These are phyloP conservation scores for Saccharomyces mikatae DNA, from an alignment of 805 yeast genomes.

Conservation along the genomic window DNA sequence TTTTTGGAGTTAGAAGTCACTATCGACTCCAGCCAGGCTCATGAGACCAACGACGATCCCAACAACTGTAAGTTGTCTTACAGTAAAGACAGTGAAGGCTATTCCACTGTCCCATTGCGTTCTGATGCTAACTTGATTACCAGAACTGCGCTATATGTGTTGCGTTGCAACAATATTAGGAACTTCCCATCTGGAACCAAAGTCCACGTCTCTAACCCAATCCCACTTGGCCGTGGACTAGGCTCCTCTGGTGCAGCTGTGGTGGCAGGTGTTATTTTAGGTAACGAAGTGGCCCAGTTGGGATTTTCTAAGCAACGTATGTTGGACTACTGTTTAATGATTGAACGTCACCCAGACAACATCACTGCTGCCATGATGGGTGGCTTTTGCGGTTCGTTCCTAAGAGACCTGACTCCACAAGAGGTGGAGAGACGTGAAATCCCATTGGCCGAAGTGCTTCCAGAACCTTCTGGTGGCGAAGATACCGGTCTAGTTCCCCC, in stretches of 20 bases:
- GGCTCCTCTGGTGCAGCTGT: slow-evolving; percentile 99
- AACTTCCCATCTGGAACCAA: slow-evolving; percentile 78
- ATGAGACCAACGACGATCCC: slow-evolving; percentile 48
- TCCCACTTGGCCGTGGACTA: slow-evolving; percentile 92
- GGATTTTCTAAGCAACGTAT: slow-evolving; percentile 69
- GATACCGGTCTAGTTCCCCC: slow-evolving; percentile 66
- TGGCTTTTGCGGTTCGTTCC: slow-evolving; percentile 92
- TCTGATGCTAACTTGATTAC: slow-evolving; percentile 83
- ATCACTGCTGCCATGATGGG: slow-evolving; percentile 99
- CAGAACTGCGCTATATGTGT: slow-evolving; percentile 82
- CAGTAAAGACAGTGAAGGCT: slow-evolving; percentile 66
- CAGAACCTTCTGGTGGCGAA: slow-evolving; percentile 63
- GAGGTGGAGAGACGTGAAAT: slow-evolving; percentile 72
- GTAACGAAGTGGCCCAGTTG: slow-evolving; percentile 72
- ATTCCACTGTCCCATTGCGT: slow-evolving; percentile 65
- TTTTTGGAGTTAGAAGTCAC: slow-evolving; percentile 63
- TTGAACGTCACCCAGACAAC: slow-evolving; percentile 97
- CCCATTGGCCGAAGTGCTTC: slow-evolving; percentile 78
- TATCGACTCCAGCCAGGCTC: slow-evolving; percentile 44
- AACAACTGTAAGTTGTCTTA: slow-evolving; percentile 64
- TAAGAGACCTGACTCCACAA: slow-evolving; percentile 65
- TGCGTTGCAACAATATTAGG: slow-evolving; percentile 71
- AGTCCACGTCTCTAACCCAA: slow-evolving; percentile 77
- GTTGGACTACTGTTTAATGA: slow-evolving; percentile 92
- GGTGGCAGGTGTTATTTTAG: slow-evolving; percentile 90